phyloP scores from a whole-genome alignment of 768 basidiomycete genomes.

The Cystofilobasidium capitatum region DNA sequence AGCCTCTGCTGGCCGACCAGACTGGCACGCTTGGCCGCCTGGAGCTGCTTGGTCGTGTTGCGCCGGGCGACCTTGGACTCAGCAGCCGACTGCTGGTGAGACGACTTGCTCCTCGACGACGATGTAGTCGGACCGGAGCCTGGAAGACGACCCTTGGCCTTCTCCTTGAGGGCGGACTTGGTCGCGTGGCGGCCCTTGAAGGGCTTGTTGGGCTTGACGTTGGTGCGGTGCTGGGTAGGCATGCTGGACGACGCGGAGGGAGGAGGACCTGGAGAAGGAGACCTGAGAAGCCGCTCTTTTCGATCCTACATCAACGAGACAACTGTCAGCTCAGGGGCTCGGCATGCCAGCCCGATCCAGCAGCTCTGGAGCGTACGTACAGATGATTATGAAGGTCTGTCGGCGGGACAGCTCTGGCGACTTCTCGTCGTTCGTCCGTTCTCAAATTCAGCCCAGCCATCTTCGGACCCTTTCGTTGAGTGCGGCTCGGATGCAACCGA shows the following conservation, averaged over 20 bases:
- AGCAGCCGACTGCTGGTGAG: slow-evolving; percentile 44
- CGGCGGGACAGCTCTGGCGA: too few relatives aligned
- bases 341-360: too few relatives aligned
- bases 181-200: slow-evolving; percentile 67
- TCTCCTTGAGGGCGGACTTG: slow-evolving; percentile 72
- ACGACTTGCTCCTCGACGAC: neutral
- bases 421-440: too few relatives aligned
- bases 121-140: neutral
- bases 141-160: slow-evolving; percentile 58
- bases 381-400: too few relatives aligned
- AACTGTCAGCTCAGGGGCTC: neutral
- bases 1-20: slow-evolving; percentile 63
- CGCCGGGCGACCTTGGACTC: slow-evolving; percentile 69
- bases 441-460: too few relatives aligned
- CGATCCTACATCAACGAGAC: too few relatives aligned
- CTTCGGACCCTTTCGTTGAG: too few relatives aligned
- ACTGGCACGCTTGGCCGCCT: slow-evolving; percentile 58
- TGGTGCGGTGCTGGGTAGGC: slow-evolving; percentile 7
- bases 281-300: too few relatives aligned
- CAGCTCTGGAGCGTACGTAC: too few relatives aligned
- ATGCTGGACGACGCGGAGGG: slow-evolving; percentile 5
- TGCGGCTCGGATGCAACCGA: too few relatives aligned
- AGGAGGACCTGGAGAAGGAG: neutral
- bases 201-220: slow-evolving; percentile 66
- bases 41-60: slow-evolving; percentile 75